Evolutionary conservation across 805 yeast species (phyloP).

Genomic region (Suhomyces sp.): DNA sequence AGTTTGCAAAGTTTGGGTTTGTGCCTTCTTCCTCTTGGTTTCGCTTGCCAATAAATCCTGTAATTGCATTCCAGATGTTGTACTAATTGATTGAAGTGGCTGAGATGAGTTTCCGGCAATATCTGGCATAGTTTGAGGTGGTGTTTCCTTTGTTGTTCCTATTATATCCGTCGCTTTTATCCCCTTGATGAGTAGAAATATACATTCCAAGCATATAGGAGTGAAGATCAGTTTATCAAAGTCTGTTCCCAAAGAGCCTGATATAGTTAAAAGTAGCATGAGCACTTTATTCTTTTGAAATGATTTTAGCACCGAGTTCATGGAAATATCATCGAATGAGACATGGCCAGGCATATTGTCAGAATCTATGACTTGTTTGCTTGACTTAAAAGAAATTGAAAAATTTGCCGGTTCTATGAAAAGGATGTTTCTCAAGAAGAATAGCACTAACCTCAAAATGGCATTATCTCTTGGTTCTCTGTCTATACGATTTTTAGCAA

Average conservation of each 20-base stretch:
- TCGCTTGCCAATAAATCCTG: slow-evolving; percentile 61
- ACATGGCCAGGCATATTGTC: slow-evolving; percentile 58
- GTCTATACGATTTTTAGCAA: slow-evolving; percentile 50
- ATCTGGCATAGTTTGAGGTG: background rate
- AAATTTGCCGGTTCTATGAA: slow-evolving; percentile 70
- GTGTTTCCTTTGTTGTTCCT: slow-evolving; percentile 1
- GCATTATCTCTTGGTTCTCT: slow-evolving; percentile 72
- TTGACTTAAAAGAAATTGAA: slow-evolving; percentile 46
- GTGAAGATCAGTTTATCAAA: slow-evolving; percentile 63
- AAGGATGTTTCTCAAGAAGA: slow-evolving; percentile 74
- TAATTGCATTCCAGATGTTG: slow-evolving; percentile 42
- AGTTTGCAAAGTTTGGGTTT: slow-evolving; percentile 54
- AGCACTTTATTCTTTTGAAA: slow-evolving; percentile 74
- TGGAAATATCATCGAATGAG: slow-evolving; percentile 63
- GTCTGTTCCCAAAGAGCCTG: slow-evolving; percentile 62
- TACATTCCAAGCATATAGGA: slow-evolving; percentile 63
- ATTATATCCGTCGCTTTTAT: slow-evolving; percentile 3
- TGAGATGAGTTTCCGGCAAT: slow-evolving; percentile 5
- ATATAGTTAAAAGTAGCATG: slow-evolving; percentile 66
- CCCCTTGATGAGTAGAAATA: slow-evolving; percentile 62
- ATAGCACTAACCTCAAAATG: slow-evolving; percentile 67
- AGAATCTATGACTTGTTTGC: slow-evolving; percentile 24
- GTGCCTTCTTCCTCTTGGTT: slow-evolving; percentile 46
- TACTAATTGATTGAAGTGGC: slow-evolving; percentile 18
- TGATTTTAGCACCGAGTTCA: slow-evolving; percentile 54